Base-by-base conservation (phyloP, 306 rosid genomes). In the Vachellia collinsii region DNA sequence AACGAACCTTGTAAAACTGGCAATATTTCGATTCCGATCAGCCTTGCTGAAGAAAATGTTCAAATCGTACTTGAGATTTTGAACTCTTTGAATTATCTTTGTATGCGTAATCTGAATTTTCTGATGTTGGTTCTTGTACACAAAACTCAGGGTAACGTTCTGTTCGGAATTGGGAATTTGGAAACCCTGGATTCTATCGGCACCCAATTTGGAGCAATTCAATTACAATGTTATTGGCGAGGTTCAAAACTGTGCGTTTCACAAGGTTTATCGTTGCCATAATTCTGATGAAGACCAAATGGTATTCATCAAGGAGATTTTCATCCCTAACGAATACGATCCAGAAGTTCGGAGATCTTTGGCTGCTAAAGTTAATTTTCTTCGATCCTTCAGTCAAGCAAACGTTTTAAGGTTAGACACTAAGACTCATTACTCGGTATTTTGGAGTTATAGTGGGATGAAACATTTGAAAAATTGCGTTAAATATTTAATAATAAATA, bases 231-330 rank as follows among this genome's bases (percentile, higher is more conserved):
- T 65, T 38, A 36, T 7, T 65, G 11, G 7, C 0, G 65, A 11
- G 22, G 29, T 29, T 29, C 7, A 54, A 1, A 5, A 42, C 1
- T 78, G 86, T 1, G 39, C 64, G 11, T 83, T 0, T 3, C 74
- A 68, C 11, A 75, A 9, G 5, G 80, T 83, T 62, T 68, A 19
- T 44, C 37, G 47, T 4, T 58, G 83, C 77, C 43, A 25, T 0
- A 23, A 68, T 1, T 0, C 0, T 36, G 3, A 6, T 3, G 14
- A 25, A 1, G n/a, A 12, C 4, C 3, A 0, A 8, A 1, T 69
- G 3, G 73, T 83, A 0, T 83, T 73, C 44, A 6, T 83, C 7
- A 83, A 83, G 29, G 3, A 47, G 69, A 83, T 83, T 22, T 0
- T 0, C 3, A 22, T 83, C 0, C 0, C 0, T 0, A 19, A 7